A percentile compares a stretch with the other conserved stretches of the same genome.
Conservation (phyloP, 2,329 filamentous ascomycete species). For the Fusarium guadeloupense region DNA sequence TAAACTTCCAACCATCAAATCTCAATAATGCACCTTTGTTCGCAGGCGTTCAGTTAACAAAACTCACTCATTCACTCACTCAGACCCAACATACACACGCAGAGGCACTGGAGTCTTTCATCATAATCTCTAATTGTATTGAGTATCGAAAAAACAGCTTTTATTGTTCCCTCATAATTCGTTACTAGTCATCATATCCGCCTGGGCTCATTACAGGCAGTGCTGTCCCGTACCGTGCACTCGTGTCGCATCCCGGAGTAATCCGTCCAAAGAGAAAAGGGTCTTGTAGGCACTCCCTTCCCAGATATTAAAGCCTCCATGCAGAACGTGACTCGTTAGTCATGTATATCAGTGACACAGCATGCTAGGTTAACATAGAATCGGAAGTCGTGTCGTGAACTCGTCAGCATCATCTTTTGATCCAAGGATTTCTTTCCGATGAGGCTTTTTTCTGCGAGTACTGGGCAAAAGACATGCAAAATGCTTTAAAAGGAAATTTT, state of each 20-base stretch:
- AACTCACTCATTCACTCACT: no score
- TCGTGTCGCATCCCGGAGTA: constrained; percentile 45
- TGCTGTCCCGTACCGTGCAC: constrained; percentile 46
- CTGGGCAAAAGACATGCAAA: constrained; percentile 41
- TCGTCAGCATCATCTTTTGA: constrained; percentile 49
- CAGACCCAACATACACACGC: background rate
- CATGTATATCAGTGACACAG: constrained; percentile 52
- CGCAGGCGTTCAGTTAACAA: no score
- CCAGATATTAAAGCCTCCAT: constrained; percentile 50
- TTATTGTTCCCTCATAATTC: constrained; percentile 54
- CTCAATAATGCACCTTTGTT: background rate
- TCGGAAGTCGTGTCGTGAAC: constrained; percentile 49
- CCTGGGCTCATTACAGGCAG: constrained; percentile 53
- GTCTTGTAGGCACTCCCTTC: constrained; percentile 37
- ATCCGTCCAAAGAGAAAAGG: constrained; percentile 38
- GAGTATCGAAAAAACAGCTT: constrained; percentile 46
- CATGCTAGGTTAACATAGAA: constrained; percentile 49
- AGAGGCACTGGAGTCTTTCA: constrained; percentile 9
- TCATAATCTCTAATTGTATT: constrained; percentile 38
- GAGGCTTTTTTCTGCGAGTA: constrained; percentile 44
- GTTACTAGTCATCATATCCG: constrained; percentile 50
- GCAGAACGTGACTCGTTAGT: constrained; percentile 58
- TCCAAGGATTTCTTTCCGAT: constrained; percentile 41
- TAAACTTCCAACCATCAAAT: background rate
- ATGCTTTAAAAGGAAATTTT: constrained; percentile 27